Evolutionary conservation across 2,329 filamentous ascomycete species (phyloP).

Genomic region (Lasiodiplodia sp.): DNA sequence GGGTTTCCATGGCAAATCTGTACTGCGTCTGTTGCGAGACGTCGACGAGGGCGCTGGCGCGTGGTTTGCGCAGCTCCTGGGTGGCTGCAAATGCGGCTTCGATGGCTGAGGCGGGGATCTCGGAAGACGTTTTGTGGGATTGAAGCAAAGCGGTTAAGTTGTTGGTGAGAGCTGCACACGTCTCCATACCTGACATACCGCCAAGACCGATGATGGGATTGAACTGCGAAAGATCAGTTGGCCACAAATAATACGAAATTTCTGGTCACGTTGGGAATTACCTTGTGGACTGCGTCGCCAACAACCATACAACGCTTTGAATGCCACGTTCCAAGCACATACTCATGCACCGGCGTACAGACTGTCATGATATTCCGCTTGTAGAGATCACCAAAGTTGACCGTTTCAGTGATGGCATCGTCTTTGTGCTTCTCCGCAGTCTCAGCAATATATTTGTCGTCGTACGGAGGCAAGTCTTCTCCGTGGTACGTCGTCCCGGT

Average conservation of each 20-base stretch:
- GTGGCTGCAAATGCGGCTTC: not conserved
- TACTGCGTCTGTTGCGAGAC: not conserved
- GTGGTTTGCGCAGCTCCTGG: not conserved
- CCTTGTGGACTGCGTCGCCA: conserved; percentile 21
- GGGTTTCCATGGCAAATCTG: conserved; percentile 13
- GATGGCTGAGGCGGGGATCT: not conserved
- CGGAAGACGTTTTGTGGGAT: not conserved
- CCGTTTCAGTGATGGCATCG: conserved; percentile 1
- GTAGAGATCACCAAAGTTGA: conserved; percentile 11
- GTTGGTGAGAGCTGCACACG: conserved; percentile 3
- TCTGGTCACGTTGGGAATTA: not conserved
- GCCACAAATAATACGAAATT: not conserved
- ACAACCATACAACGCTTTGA: conserved; percentile 9
- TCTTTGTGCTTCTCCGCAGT: not conserved
- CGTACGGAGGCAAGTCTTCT: conserved; percentile 1
- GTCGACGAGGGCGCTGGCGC: not conserved
- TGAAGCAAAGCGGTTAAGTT: not conserved
- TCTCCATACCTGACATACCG: conserved; percentile 15
- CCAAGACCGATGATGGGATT: conserved; percentile 18
- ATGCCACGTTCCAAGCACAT: conserved; percentile 1
- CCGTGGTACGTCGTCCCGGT: not conserved
- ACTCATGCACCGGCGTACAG: conserved; percentile 9
- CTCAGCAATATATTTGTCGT: not conserved
- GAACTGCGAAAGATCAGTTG: conserved; percentile 5
- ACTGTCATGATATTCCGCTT: conserved; percentile 1